Evolutionary conservation across 441 rosid species (phyloP).

Genomic region (Pelargonium cotyledonis): DNA sequence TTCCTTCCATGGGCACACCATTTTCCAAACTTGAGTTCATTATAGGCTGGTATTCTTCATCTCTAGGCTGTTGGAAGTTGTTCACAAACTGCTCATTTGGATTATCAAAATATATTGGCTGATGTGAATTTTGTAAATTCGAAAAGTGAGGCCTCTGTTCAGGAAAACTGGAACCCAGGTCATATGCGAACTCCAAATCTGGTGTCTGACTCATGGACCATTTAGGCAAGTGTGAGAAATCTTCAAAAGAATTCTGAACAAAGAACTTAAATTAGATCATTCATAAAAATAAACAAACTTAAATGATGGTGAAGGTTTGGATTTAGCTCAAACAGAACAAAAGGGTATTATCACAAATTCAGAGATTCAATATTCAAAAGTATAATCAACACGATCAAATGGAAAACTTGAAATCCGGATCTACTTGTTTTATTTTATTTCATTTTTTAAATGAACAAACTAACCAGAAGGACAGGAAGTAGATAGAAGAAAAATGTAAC

Average conservation of each 20-base stretch:
- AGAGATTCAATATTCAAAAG: background rate
- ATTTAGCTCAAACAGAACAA: slow-evolving; percentile 3
- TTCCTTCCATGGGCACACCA: slow-evolving; percentile 37
- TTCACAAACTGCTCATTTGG: slow-evolving; percentile 37
- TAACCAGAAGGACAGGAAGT: background rate
- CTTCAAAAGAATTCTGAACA: slow-evolving; percentile 40
- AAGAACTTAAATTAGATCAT: slow-evolving; percentile 25
- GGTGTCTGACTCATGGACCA: slow-evolving; percentile 35
- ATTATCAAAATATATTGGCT: slow-evolving; percentile 32
- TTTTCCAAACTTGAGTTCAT: slow-evolving; percentile 32
- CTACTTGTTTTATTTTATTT: background rate
- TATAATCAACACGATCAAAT: background rate
- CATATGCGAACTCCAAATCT: slow-evolving; percentile 41
- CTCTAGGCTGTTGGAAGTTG: slow-evolving; percentile 29
- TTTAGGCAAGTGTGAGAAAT: slow-evolving; percentile 26
- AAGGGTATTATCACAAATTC: background rate
- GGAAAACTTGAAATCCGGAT: background rate
- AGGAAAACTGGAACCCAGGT: slow-evolving; percentile 33
- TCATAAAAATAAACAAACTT: slow-evolving; percentile 1
- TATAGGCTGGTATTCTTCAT: slow-evolving; percentile 30
- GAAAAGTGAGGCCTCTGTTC: slow-evolving; percentile 39
- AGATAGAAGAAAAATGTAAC: slow-evolving; percentile 7
- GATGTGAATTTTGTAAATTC: slow-evolving; percentile 25
- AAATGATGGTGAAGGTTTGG: background rate
- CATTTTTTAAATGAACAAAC: too few species aligned